Base-by-base conservation (phyloP, 169 alveolate species). In the Cryptosporidium muris region DNA sequence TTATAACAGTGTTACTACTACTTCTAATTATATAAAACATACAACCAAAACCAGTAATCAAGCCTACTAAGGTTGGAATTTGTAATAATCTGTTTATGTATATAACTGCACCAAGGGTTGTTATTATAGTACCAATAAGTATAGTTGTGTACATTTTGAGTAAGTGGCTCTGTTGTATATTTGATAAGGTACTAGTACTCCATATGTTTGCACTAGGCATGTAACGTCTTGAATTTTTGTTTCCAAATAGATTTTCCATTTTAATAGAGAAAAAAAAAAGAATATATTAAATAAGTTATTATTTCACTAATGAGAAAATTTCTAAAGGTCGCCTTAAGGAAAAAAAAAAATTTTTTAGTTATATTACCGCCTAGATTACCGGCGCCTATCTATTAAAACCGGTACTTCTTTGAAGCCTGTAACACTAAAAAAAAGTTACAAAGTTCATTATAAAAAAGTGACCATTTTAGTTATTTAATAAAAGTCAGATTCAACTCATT, bases 201-300 rank as follows among this genome's bases (percentile, higher is more conserved):
- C 42, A 56, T 4, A 74, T 58, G 67, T 74, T 56, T 5, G 74
- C 85, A 74, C 85, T 74, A 40, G 60, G 60, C 45, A 47, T 52
- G 67, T 54, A 74, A 48, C 60, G 54, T 47, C 74, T 74, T 7
- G 85, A 56, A 1, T 4, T 1, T 45, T 48, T 64, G 6, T 45
- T 66, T n/a, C 63, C 81, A 52, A 66, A 66, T 8, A 66, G 16
- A n/a, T 62, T 45, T n/a, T 66, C 81, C 81, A 66, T 66, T 66
- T 66, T 36, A 25, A 25, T 0, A 25, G 25, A 25, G 25, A 25
- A 25, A 25, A 25, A 25, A 25, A 25, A 25, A 0, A 25, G 25
- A 25, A 25, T 25, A 25, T 25, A 25, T 25, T 25, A 25, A 25
- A 25, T 25, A 25, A 0, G 25, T 25, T 25, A 25, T 25, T 25